Percentiles rank a stretch among this genome's conserved stretches.
Conservation (phyloP, 345 rosid genomes). For the Sisymbrium irio region DNA sequence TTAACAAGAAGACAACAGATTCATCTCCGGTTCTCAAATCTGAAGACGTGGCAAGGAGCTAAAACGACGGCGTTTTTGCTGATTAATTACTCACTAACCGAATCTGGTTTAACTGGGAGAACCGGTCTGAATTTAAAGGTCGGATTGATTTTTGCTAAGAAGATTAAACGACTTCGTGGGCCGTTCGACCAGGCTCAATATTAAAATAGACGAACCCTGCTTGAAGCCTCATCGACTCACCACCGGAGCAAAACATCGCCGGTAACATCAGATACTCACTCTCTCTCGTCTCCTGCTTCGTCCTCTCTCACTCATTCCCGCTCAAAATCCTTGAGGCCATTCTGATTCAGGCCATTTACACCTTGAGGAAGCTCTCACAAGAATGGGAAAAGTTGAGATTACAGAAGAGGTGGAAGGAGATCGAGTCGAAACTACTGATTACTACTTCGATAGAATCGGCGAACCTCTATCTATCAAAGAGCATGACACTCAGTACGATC, state of each 20-base stretch:
- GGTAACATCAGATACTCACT: too few species aligned
- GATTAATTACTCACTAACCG: neutral
- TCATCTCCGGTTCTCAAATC: slow-evolving; percentile 4
- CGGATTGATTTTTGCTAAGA: neutral
- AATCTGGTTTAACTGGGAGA: neutral
- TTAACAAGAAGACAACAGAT: neutral
- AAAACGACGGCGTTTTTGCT: slow-evolving; percentile 1
- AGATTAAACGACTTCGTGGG: neutral
- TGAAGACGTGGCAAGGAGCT: neutral
- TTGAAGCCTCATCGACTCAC: neutral
- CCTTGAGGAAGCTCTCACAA: neutral
- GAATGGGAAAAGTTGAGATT: slow-evolving; percentile 41
- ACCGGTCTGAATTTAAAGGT: slow-evolving; percentile 1
- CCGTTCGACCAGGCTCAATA: neutral
- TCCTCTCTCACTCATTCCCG: slow-evolving; percentile 16
- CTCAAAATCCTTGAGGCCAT: neutral
- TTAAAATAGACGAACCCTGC: neutral
- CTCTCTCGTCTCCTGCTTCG: slow-evolving; percentile 15
- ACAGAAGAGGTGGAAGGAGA: slow-evolving; percentile 65
- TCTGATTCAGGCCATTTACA: slow-evolving; percentile 4
- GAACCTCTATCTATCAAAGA: slow-evolving; percentile 49
- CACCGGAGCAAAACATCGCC: slow-evolving; percentile 13
- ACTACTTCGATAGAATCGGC: slow-evolving; percentile 74
- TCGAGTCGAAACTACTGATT: slow-evolving; percentile 47
- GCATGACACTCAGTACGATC: slow-evolving; percentile 41